A percentile compares a stretch with the other conserved stretches of the same genome.
Evolutionary conservation across 2,329 filamentous ascomycete genomes (phyloP).

Genomic region (Penicillium sp.): DNA sequence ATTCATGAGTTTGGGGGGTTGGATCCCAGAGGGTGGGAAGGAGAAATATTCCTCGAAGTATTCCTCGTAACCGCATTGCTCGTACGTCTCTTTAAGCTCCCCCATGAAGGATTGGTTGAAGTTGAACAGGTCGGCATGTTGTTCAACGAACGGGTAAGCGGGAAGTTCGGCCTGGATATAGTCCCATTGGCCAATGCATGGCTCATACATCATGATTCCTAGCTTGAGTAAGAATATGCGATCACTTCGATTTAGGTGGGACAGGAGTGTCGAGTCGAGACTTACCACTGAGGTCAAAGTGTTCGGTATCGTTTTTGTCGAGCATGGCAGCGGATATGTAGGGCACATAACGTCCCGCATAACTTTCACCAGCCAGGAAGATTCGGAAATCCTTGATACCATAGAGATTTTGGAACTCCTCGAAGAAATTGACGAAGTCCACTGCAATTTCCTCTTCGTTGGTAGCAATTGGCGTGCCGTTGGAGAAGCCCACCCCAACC

Average conservation of each 20-base stretch:
- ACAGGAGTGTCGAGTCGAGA: neutral
- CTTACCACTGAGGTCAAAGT: conserved; percentile 67
- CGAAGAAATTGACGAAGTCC: conserved; percentile 76
- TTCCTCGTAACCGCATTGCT: conserved; percentile 49
- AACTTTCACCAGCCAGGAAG: conserved; percentile 73
- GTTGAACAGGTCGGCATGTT: conserved; percentile 46
- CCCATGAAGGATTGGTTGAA: conserved; percentile 47
- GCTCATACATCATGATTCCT: conserved; percentile 70
- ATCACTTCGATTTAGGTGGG: neutral
- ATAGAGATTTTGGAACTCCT: conserved; percentile 73
- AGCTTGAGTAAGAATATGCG: conserved; percentile 1
- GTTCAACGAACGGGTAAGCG: conserved; percentile 45
- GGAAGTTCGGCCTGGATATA: conserved; percentile 37
- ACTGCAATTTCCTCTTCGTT: conserved; percentile 67
- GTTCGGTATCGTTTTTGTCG: conserved; percentile 64
- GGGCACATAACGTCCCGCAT: conserved; percentile 68
- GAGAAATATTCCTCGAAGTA: conserved; percentile 55
- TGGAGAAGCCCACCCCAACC: conserved; percentile 68
- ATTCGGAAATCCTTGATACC: conserved; percentile 67
- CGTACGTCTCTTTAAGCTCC: conserved; percentile 41
- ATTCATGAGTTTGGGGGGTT: conserved; percentile 62
- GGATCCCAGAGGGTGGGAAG: conserved; percentile 45
- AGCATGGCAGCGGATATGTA: conserved; percentile 77
- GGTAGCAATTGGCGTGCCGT: conserved; percentile 65
- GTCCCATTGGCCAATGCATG: conserved; percentile 52